Evolutionary conservation across 257 asterid genomes (phyloP).

Genomic region (Misopates orontium): DNA sequence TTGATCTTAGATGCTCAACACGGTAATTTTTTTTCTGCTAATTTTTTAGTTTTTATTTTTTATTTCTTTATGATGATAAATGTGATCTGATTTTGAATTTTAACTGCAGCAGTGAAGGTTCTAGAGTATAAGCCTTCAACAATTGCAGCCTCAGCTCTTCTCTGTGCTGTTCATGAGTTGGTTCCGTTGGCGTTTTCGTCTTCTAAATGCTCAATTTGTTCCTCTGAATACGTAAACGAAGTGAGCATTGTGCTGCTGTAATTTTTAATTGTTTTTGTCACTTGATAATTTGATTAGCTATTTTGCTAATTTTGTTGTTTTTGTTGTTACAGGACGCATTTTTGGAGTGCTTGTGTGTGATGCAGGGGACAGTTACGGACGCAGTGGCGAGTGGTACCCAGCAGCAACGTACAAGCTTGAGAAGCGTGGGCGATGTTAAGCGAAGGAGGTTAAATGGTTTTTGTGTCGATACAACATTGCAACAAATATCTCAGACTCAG

Average conservation of each 20-base stretch:
- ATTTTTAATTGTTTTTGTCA: neutral
- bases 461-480: conserved; percentile 25
- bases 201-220: conserved; percentile 34
- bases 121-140: conserved; percentile 50
- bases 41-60: neutral
- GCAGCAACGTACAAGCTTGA: conserved; percentile 31
- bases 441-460: conserved; percentile 38
- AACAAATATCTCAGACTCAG: conserved; percentile 37
- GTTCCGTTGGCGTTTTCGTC: conserved; percentile 37
- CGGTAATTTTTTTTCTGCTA: conserved; percentile 33
- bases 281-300: neutral
- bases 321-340: conserved; percentile 34
- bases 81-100: neutral
- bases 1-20: conserved; percentile 44
- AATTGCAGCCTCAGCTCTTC: conserved; percentile 60
- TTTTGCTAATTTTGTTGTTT: too few relatives aligned
- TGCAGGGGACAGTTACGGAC: conserved; percentile 36
- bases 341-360: conserved; percentile 38
- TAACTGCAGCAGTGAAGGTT: conserved; percentile 42
- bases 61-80: neutral
- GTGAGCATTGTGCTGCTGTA: conserved; percentile 36
- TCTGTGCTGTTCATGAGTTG: conserved; percentile 45
- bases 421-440: conserved; percentile 32
- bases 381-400: conserved; percentile 32
- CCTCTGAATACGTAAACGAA: conserved; percentile 35